A percentile compares a stretch with the other conserved stretches of the same genome.
Evolutionary conservation across 1,139 yeast species (phyloP).

Genomic region (Blastobotrys serpentis): DNA sequence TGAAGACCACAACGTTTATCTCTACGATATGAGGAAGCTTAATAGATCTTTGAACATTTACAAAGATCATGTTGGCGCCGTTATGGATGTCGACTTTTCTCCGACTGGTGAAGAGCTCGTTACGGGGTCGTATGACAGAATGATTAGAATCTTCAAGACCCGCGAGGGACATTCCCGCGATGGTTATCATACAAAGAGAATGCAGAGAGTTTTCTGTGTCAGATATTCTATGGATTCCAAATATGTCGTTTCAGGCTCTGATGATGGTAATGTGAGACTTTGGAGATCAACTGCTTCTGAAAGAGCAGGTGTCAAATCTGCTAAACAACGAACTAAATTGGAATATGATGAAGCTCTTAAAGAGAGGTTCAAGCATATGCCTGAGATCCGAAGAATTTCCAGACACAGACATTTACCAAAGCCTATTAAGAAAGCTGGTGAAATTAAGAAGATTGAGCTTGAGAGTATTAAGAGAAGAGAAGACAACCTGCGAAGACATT

Average conservation of each 20-base stretch:
- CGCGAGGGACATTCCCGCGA: conserved; percentile 92
- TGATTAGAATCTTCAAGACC: conserved; percentile 74
- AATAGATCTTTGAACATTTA: conserved; percentile 73
- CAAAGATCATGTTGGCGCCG: conserved; percentile 96
- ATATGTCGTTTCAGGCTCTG: conserved; percentile 87
- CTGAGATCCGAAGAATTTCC: conserved; percentile 85
- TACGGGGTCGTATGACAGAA: conserved; percentile 92
- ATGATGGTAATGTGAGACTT: conserved; percentile 89
- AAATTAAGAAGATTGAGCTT: conserved; percentile 74
- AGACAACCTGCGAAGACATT: conserved; percentile 75
- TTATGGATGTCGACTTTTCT: conserved; percentile 88
- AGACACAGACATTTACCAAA: conserved; percentile 90
- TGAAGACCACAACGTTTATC: conserved; percentile 93
- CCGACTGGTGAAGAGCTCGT: conserved; percentile 97
- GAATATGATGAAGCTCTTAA: conserved; percentile 91
- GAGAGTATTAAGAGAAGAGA: conserved; percentile 75
- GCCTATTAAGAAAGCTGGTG: conserved; percentile 83
- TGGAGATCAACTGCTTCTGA: conserved; percentile 92
- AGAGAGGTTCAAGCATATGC: conserved; percentile 93
- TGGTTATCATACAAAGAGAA: conserved; percentile 92
- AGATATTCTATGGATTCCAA: conserved; percentile 84
- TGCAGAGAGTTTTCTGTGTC: conserved; percentile 90
- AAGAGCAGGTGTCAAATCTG: conserved; percentile 74
- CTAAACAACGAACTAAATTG: conserved; percentile 75
- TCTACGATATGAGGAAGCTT: conserved; percentile 95